Conservation (phyloP, 108 stramenopile genomes). For the Cyclotella cryptica region DNA sequence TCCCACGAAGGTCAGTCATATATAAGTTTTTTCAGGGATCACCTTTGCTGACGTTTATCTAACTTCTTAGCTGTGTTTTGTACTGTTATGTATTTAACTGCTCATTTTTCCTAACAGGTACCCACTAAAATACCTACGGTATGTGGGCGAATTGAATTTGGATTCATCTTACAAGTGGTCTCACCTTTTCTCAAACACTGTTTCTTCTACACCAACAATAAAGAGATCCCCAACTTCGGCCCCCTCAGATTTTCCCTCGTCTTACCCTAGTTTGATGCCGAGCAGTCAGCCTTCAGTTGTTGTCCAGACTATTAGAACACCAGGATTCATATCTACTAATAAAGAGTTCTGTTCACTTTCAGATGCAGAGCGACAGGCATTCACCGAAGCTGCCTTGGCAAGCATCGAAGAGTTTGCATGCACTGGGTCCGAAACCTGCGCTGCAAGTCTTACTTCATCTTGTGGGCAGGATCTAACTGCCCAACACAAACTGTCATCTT, state of each 20-base stretch:
- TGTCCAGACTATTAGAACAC: not conserved
- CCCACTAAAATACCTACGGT: too few relatives aligned
- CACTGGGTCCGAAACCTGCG: not conserved
- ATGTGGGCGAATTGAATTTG: too few relatives aligned
- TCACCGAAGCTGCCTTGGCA: not conserved
- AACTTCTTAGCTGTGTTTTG: too few relatives aligned
- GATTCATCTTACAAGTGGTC: too few relatives aligned
- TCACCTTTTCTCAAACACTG: too few relatives aligned
- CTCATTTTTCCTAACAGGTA: too few relatives aligned
- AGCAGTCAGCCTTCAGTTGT: conserved; percentile 1
- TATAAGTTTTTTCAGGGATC: too few relatives aligned
- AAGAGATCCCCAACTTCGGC: not conserved
- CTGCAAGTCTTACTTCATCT: not conserved
- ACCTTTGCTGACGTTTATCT: too few relatives aligned
- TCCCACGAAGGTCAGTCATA: too few relatives aligned
- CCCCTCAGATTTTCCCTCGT: not conserved
- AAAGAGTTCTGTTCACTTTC: not conserved
- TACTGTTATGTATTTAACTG: too few relatives aligned
- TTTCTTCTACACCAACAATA: too few relatives aligned
- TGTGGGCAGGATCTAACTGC: not conserved
- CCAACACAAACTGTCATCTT: not conserved
- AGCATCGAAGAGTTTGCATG: not conserved
- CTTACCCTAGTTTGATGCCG: too few relatives aligned
- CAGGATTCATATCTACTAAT: not conserved
- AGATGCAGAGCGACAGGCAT: not conserved